Conservation (phyloP, 371 early-diverging fungal genomes). For the Apophysomyces elegans region DNA sequence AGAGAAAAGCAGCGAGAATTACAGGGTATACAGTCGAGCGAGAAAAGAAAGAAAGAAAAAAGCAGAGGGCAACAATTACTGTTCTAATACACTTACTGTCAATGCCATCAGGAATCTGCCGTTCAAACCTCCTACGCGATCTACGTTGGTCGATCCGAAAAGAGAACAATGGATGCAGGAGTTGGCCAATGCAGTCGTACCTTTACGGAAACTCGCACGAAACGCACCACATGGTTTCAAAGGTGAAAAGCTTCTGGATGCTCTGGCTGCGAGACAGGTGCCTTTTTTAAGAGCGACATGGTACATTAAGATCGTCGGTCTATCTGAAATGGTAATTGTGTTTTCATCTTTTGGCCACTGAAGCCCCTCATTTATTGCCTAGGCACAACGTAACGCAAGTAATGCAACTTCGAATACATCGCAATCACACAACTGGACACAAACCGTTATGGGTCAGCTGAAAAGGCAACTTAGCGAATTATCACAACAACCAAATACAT, state of each 20-base stretch:
- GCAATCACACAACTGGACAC: constrained; percentile 44
- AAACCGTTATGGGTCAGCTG: constrained; percentile 36
- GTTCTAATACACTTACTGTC: not conserved
- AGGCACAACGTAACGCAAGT: constrained; percentile 44
- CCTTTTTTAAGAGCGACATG: constrained; percentile 76
- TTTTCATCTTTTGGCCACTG: too few species aligned
- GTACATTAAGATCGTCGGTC: constrained; percentile 73
- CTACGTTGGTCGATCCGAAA: constrained; percentile 58
- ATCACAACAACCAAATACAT: constrained; percentile 31
- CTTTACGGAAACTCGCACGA: constrained; percentile 60
- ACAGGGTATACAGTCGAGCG: constrained; percentile 44
- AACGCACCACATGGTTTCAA: constrained; percentile 72
- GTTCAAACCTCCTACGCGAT: constrained; percentile 61
- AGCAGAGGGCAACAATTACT: too few species aligned
- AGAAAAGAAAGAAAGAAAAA: not conserved
- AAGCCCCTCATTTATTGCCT: not conserved
- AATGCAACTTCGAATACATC: constrained; percentile 28
- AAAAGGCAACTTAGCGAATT: constrained; percentile 56
- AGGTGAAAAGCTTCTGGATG: constrained; percentile 66
- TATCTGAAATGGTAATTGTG: constrained; percentile 59
- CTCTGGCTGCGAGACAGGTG: constrained; percentile 61
- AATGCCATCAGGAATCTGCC: constrained; percentile 46
- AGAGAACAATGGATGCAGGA: constrained; percentile 68
- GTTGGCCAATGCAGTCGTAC: constrained; percentile 53
- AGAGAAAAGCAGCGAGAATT: constrained; percentile 54